Evolutionary conservation across 2,329 filamentous ascomycete genomes (phyloP), one percentile per base, ranked within the genome.

Genomic region (Sarocladiaceae sp.): DNA sequence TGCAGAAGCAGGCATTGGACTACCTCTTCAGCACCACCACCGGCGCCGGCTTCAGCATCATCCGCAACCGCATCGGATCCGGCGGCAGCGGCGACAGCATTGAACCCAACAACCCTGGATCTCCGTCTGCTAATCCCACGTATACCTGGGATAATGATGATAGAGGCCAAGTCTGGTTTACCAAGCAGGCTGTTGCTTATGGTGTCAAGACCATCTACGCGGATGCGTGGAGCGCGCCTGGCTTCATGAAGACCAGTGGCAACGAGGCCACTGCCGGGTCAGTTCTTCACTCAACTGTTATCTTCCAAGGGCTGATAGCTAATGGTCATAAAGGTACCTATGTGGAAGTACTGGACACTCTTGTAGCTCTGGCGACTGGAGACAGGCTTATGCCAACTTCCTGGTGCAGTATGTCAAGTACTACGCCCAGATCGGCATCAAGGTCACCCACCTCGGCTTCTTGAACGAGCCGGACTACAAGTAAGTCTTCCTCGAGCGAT

Each of bases 91-190:
- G 46, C 2, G 58, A 60, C 18, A 60, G 59, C 15, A 70, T 76
- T 48, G 33, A 37, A 34, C 71, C 71, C 2, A 66, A 55, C 29
- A 67, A 57, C 44, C 69, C 70, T 1, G 70, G 70, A 2, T 59
- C 59, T 3, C 66, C 70, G 1, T 57, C 49, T 2, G 63, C 58
- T 3, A 56, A 56, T 15, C 68, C 70, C 1, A 54, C 61, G 10
- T 76, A 74, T 45, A 53, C 57, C 10, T 73, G 69, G 62, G 68
- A 73, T 47, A 58, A 58, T 7, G 66, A 71, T 42, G 68, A 75
- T 45, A 57, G 59, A 11, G 69, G 70, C 6, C 75, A 78, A 58
- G 56, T 79, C 12, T 76, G 65, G 57, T 60, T 79, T 31, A 67
- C 68, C 6, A 63, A 77, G 55, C 62, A 73, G 54, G 74, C 73